Conservation (phyloP, 78 protist species). For the Mastigamoeba balamuthi region DNA sequence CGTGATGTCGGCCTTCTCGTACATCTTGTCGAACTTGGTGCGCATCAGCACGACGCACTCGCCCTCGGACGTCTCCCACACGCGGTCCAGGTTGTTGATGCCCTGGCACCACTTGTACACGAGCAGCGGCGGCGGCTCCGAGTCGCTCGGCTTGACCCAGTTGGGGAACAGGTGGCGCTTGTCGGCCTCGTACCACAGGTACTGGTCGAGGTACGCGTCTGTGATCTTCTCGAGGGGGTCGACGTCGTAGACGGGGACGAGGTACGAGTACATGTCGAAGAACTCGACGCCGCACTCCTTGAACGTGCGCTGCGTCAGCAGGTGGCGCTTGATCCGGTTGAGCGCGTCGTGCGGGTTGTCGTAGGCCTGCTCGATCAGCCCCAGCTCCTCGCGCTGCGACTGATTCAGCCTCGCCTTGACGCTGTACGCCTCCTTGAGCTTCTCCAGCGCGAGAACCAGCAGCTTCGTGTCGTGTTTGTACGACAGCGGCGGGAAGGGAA, state of each 20-base stretch:
- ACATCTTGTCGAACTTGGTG: constrained; percentile 69
- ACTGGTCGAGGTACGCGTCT: constrained; percentile 99
- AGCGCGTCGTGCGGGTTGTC: constrained; percentile 99
- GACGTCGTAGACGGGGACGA: constrained; percentile 94
- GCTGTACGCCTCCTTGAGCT: constrained; percentile 90
- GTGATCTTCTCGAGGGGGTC: constrained; percentile 99
- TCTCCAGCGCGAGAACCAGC: constrained; percentile 95
- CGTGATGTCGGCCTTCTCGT: constrained; percentile 96
- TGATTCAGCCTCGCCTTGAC: constrained; percentile 91
- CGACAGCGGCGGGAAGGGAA: constrained; percentile 97
- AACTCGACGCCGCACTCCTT: constrained; percentile 95
- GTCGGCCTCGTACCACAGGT: constrained; percentile 98
- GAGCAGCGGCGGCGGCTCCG: constrained; percentile 98
- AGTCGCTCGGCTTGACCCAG: constrained; percentile 99
- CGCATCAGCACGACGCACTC: constrained; percentile 88
- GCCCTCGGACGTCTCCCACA: constrained; percentile 94
- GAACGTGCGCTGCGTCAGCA: constrained; percentile 94
- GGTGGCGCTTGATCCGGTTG: constrained; percentile 94
- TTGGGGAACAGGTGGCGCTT: constrained; percentile 97
- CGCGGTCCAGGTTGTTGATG: constrained; percentile 87
- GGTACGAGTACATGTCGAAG: constrained; percentile 92
- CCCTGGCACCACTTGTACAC: constrained; percentile 99
- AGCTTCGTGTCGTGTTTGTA: constrained; percentile 99
- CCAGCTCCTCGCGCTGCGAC: constrained; percentile 97
- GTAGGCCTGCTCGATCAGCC: constrained; percentile 97